phyloP scores from a whole-genome alignment of 176 grass and related monocot genomes.

The Aegilops umbellulata region DNA sequence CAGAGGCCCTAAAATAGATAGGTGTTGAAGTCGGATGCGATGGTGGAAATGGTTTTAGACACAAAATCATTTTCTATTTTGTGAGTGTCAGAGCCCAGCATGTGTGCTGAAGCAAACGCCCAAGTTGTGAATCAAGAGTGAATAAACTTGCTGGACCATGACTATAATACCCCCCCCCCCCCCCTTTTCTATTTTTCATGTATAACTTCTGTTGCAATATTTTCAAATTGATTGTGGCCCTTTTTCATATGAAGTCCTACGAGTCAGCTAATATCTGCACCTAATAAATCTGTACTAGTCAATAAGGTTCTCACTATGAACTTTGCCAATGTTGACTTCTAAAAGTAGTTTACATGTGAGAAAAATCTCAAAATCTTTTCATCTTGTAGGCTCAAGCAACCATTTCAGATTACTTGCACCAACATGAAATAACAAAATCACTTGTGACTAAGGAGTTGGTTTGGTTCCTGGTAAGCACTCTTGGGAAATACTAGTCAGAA shows the following conservation, averaged over 20 bases:
- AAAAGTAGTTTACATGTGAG: neutral
- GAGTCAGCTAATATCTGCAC: neutral
- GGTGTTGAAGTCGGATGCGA: neutral
- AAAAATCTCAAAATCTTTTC: constrained; percentile 7
- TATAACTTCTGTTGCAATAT: neutral
- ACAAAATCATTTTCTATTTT: neutral
- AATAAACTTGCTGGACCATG: constrained; percentile 6
- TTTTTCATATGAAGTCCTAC: neutral
- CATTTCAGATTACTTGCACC: constrained; percentile 69
- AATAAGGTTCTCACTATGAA: neutral
- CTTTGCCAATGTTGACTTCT: neutral
- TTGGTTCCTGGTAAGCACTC: constrained; percentile 85
- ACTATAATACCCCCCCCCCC: neutral
- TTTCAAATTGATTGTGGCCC: neutral
- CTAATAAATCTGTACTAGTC: neutral
- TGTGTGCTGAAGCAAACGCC: neutral
- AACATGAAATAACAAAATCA: constrained; percentile 76
- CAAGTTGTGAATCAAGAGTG: neutral
- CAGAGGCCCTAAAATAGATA: neutral
- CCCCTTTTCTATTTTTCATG: neutral
- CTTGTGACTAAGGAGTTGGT: constrained; percentile 88
- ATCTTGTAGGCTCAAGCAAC: constrained; percentile 74
- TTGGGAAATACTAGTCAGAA: constrained; percentile 9
- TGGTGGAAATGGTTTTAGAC: neutral
- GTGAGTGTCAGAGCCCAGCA: neutral